A percentile compares a stretch with the other conserved stretches of the same genome.
Conservation (phyloP, 768 basidiomycete species). For the Lyophyllum shimeji region DNA sequence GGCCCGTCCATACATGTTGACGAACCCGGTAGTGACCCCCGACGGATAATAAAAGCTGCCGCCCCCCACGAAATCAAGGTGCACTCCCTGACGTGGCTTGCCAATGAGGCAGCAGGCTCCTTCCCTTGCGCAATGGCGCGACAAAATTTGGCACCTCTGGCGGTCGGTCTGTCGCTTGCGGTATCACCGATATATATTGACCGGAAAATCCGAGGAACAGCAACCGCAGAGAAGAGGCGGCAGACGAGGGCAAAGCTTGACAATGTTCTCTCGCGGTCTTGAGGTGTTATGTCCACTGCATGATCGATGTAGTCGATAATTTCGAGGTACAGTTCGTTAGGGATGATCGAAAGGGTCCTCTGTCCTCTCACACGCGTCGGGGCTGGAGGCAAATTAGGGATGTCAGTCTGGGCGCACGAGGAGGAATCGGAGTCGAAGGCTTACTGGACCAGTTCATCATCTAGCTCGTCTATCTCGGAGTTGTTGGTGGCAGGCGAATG, state of each 20-base stretch:
- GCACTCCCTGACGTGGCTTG: slow-evolving; percentile 28
- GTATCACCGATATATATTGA: slow-evolving; percentile 24
- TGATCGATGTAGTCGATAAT: slow-evolving; percentile 37
- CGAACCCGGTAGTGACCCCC: slow-evolving; percentile 7
- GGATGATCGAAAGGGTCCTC: slow-evolving; percentile 27
- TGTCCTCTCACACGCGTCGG: slow-evolving; percentile 3
- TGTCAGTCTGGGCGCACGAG: too few species aligned
- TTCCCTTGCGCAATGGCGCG: slow-evolving; percentile 22
- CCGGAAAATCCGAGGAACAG: slow-evolving; percentile 40
- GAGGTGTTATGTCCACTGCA: slow-evolving; percentile 8
- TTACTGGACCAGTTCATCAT: slow-evolving; percentile 9
- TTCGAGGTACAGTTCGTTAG: slow-evolving; percentile 42
- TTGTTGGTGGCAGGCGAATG: too few species aligned
- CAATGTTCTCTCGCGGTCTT: slow-evolving; percentile 20
- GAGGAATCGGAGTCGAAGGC: too few species aligned
- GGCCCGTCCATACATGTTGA: slow-evolving; percentile 15
- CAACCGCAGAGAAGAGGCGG: slow-evolving; percentile 37
- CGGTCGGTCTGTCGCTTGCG: background rate
- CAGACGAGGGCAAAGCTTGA: slow-evolving; percentile 39
- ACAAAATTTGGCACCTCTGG: slow-evolving; percentile 22
- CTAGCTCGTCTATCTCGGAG: too few species aligned
- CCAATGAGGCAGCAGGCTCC: slow-evolving; percentile 27
- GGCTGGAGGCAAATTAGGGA: background rate
- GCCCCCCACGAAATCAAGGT: slow-evolving; percentile 11
- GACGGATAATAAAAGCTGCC: background rate